Conservation (phyloP, 768 basidiomycete species). For the Mycena vitilis region DNA sequence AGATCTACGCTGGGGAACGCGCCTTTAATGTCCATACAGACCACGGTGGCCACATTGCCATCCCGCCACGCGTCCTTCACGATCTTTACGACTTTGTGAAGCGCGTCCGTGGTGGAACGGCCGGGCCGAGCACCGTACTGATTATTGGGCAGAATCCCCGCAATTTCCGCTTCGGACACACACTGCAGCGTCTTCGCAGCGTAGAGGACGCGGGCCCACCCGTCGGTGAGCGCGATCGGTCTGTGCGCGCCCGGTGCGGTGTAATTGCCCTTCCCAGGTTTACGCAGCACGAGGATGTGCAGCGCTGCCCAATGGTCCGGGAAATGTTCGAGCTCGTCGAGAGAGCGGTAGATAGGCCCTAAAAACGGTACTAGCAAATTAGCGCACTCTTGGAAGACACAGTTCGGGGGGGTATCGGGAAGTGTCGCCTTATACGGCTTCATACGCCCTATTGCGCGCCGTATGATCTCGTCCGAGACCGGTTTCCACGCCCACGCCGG, state of each 20-base stretch:
- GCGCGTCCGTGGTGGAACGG: constrained; percentile 45
- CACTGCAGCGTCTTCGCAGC: neutral
- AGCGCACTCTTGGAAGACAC: too few relatives aligned
- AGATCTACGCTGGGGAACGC: constrained; percentile 49
- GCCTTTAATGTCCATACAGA: constrained; percentile 53
- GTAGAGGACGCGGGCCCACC: neutral
- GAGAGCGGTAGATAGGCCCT: too few relatives aligned
- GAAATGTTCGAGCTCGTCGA: too few relatives aligned
- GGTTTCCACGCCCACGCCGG: too few relatives aligned
- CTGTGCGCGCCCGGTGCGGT: neutral
- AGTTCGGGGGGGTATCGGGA: too few relatives aligned
- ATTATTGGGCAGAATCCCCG: neutral
- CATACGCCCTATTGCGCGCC: too few relatives aligned
- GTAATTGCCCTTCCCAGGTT: too few relatives aligned
- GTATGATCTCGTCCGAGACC: too few relatives aligned
- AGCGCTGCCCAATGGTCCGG: too few relatives aligned
- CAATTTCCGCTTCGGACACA: neutral
- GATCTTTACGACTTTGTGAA: constrained; percentile 43
- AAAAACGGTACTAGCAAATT: too few relatives aligned
- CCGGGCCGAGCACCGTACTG: constrained; percentile 27
- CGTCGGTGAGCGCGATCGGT: neutral
- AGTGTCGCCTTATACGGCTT: too few relatives aligned
- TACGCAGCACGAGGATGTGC: too few relatives aligned
- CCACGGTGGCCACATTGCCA: constrained; percentile 41
- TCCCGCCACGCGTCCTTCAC: constrained; percentile 52